These are phyloP conservation scores for Kazachstania sp. DNA, from an alignment of 1,139 yeast species.

Conservation along the genomic window DNA sequence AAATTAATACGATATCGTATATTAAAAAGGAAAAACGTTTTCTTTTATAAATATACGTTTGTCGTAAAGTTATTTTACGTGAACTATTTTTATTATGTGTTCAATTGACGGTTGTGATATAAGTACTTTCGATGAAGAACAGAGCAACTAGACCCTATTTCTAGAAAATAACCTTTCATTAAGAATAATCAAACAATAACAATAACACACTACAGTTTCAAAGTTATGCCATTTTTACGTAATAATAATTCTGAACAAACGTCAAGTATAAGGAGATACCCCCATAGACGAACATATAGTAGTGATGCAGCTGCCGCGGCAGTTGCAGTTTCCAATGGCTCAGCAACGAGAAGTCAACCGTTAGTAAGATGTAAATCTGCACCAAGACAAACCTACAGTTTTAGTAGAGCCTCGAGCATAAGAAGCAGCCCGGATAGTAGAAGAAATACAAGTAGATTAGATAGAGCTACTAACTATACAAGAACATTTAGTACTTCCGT, in stretches of 20 bases:
- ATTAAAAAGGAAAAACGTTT: too few species aligned
- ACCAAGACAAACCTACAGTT: neutral
- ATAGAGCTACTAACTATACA: neutral
- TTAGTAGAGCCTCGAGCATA: neutral
- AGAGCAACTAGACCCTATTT: too few species aligned
- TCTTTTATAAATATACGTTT: too few species aligned
- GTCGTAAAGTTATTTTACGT: too few species aligned
- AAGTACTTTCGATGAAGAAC: too few species aligned
- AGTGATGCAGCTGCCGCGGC: slow-evolving; percentile 1
- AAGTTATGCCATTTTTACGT: neutral
- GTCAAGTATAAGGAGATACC: neutral
- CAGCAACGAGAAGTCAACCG: neutral
- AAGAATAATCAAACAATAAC: neutral
- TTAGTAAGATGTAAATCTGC: neutral
- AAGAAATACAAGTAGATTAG: neutral
- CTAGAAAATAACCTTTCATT: too few species aligned
- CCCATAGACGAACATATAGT: neutral
- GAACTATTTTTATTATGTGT: too few species aligned
- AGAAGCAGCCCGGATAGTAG: neutral
- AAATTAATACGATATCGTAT: too few species aligned
- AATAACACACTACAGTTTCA: too few species aligned
- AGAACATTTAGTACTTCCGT: slow-evolving; percentile 1
- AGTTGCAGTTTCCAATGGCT: neutral
- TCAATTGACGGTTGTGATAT: too few species aligned
- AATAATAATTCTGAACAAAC: neutral